phyloP scores from a whole-genome alignment of 2,329 filamentous ascomycete genomes.

The Rutstroemia sp. region DNA sequence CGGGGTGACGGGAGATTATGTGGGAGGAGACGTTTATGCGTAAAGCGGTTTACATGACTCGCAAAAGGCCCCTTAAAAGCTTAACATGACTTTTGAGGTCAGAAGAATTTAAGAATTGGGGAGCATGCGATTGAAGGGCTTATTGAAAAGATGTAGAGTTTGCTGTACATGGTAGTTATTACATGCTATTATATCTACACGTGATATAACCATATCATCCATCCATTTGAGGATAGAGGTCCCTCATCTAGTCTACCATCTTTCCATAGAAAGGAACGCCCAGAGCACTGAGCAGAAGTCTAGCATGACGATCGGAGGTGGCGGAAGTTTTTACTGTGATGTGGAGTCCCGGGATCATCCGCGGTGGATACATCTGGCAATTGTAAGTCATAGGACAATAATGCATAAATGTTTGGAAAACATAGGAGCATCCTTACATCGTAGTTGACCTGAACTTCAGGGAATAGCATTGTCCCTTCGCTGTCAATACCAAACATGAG shows the following conservation, averaged over 20 bases:
- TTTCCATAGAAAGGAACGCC: constrained; percentile 27
- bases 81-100: too few species aligned
- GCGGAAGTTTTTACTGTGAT: constrained; percentile 29
- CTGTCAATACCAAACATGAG: constrained; percentile 72
- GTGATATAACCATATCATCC: background rate
- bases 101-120: too few species aligned
- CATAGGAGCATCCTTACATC: constrained; percentile 55
- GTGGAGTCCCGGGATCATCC: constrained; percentile 33
- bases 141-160: too few species aligned
- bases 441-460: constrained; percentile 91
- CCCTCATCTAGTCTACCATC: constrained; percentile 20
- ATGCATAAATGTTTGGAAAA: background rate
- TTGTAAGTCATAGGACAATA: constrained; percentile 12
- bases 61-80: too few species aligned
- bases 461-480: constrained; percentile 75
- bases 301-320: constrained; percentile 25
- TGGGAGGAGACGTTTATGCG: too few species aligned
- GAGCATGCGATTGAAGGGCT: too few species aligned
- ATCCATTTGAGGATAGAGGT: background rate
- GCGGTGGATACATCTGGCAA: constrained; percentile 48
- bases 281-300: constrained; percentile 25
- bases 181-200: constrained; percentile 7
- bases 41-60: too few species aligned
- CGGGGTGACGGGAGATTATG: too few species aligned
- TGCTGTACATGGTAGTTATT: background rate